Percentiles rank a stretch among this genome's conserved stretches.
Conservation (phyloP, 805 yeast species). For the Komagataella phaffii region DNA sequence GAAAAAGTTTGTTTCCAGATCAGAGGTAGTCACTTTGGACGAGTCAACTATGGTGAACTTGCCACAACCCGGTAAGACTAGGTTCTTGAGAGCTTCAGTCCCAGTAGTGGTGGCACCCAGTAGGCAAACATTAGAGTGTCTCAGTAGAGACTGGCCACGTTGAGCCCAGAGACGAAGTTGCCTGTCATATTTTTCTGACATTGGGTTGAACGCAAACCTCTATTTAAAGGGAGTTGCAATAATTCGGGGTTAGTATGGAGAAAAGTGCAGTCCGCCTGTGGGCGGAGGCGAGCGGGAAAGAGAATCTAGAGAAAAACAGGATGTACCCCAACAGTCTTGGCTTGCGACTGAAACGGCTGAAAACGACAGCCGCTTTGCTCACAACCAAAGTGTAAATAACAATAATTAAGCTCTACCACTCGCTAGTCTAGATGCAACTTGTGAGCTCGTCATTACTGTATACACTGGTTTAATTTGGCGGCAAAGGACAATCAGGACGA, state of each 20-base stretch:
- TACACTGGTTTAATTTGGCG: too few species aligned
- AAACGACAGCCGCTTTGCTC: neutral
- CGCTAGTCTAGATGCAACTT: too few species aligned
- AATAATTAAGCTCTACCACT: too few species aligned
- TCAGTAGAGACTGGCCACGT: slow-evolving; percentile 55
- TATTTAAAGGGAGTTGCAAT: neutral
- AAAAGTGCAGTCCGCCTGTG: neutral
- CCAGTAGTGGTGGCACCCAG: slow-evolving; percentile 44
- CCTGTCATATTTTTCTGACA: slow-evolving; percentile 52
- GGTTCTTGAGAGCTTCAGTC: slow-evolving; percentile 63
- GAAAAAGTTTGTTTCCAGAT: slow-evolving; percentile 52
- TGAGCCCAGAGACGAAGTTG: slow-evolving; percentile 82
- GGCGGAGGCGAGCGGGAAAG: neutral
- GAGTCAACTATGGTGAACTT: slow-evolving; percentile 45
- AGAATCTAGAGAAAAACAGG: too few species aligned
- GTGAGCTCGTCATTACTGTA: too few species aligned
- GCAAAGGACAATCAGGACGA: too few species aligned
- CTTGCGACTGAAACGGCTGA: neutral
- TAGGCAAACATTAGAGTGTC: slow-evolving; percentile 44
- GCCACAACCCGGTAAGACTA: slow-evolving; percentile 67
- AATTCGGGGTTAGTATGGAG: neutral
- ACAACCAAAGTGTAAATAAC: too few species aligned
- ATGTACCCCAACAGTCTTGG: too few species aligned
- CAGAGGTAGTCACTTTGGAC: slow-evolving; percentile 21
- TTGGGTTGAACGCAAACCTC: neutral